Base-by-base conservation (phyloP, 306 rosid genomes). In the Casuarina glauca region DNA sequence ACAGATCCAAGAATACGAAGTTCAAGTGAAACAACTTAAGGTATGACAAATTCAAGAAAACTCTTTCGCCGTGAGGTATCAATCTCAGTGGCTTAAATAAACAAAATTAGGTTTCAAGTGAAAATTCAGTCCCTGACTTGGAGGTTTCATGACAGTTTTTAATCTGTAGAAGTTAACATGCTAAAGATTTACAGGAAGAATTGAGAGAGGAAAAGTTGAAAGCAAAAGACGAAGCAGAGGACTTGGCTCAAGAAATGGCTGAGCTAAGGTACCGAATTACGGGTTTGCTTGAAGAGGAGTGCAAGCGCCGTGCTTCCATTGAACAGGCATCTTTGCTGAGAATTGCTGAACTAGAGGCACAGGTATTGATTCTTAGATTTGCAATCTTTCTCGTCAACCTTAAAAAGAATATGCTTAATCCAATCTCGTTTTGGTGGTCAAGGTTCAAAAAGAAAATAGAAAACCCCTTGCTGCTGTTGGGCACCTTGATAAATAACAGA, bases 161-260 rank as follows among this genome's bases (percentile, higher is more conserved):
- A 48, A 76, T 72, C 74, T 58, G 9, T 66, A 44, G 39, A 60
- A 69, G 53, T 70, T 77, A 66, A 58, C 55, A 50, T 49, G 43
- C 73, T 77, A 45, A 20, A 32, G 74, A 64, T 81, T 84, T 26
- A 78, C 72, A 92, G 98, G 97, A 82, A 72, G 88, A 94, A 83
- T 78, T 90, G 70, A 87, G 86, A 86, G 90, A 78, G 76, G 97
- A 94, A 85, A 94, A 86, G 87, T 83, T 81, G 83, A 94, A 86
- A 86, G 93, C 97, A 76, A 90, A 86, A 77, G 97, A 94, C 81
- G 98, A 92, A 87, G 92, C 97, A 61, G 98, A 94, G 82, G 98
- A 92, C 73, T 86, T 92, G 9, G 91, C 96, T 78, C 98, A 94
- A 80, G 97, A 94, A 89, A 92, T 94, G 98, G 98, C 98, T 57